Percentiles rank a stretch among this genome's conserved stretches.
phyloP scores from a whole-genome alignment of 768 basidiomycete genomes.

The Daedalea quercina region DNA sequence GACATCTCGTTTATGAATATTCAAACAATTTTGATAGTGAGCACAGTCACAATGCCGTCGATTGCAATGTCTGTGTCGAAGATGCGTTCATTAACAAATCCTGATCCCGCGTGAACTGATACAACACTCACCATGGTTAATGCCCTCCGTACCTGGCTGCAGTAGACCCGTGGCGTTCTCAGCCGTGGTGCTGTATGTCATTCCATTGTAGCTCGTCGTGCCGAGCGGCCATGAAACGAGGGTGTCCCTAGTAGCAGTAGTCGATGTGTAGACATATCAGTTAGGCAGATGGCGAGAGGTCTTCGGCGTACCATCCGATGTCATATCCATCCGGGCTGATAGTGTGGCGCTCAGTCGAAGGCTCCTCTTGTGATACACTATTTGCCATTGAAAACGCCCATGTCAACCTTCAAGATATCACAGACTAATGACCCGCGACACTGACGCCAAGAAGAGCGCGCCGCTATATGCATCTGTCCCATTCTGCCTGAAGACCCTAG shows the following conservation, averaged over 20 bases:
- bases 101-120: too few species aligned
- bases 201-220: constrained; percentile 31
- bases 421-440: background rate
- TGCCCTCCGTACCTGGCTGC: constrained; percentile 38
- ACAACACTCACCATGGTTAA: constrained; percentile 39
- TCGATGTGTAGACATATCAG: too few species aligned
- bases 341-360: constrained; percentile 15
- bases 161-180: constrained; percentile 48
- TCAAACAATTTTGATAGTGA: background rate
- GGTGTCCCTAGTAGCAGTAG: constrained; percentile 27
- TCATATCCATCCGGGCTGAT: constrained; percentile 26
- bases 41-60: too few species aligned
- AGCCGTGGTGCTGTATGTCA: constrained; percentile 41
- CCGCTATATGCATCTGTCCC: constrained; percentile 25
- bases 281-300: too few species aligned
- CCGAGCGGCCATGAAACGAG: constrained; percentile 34
- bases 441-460: constrained; percentile 30
- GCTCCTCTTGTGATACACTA: constrained; percentile 22
- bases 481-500: constrained; percentile 23
- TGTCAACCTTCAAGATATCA: background rate
- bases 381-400: background rate
- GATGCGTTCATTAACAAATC: too few species aligned
- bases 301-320: constrained; percentile 23
- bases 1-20: too few species aligned
- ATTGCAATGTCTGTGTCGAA: too few species aligned